Base-by-base conservation (phyloP, 805 yeast species). In the Nakazawaea ernobii region DNA sequence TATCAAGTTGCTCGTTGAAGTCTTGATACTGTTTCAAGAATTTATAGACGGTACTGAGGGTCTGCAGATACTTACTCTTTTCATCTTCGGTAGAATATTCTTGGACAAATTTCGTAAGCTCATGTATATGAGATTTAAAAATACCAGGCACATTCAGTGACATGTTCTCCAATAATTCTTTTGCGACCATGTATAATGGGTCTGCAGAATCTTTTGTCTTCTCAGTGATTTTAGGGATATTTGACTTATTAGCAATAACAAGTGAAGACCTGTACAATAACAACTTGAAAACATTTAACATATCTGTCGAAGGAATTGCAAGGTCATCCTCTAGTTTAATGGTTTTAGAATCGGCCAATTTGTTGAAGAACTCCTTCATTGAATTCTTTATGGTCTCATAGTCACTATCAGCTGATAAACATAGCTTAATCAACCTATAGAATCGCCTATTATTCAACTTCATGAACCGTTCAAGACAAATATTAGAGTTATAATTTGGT, bases 161-260 rank as follows among this genome's bases (percentile, higher is more conserved):
- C 2, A 86, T 75, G 37, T 75, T 70, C 49, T 80, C 81, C 26
- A 88, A 62, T 4, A 85, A 53, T 42, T 73, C 78, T 47, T 79
- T 76, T 0, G 90, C 73, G 27, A 63, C 53, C 6, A 61, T 43
- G 36, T 58, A 53, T 53, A 67, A 57, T 10, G 61, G 54, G 40
- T 61, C 58, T 6, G 54, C 45, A 2, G 61, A 42, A 43, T 75
- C 69, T 46, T 69, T 71, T 6, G 77, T 65, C 32, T 70, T 56
- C 15, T 65, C 70, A n/a, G 86, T 62, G 4, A 86, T 63, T 14
- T 77, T 69, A 0, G 75, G 62, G 15, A 88, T 69, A 55, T 80
- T 85, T 17, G 87, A 76, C 55, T 76, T 74, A 65, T 88, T 90
- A 62, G 75, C 84, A 20, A 83, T 58, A 3, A 84, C 62, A 30